Evolutionary conservation across 148 eudicot species (phyloP), one percentile per base, ranked within the genome.

Genomic region (Fagopyrum homotropicum): DNA sequence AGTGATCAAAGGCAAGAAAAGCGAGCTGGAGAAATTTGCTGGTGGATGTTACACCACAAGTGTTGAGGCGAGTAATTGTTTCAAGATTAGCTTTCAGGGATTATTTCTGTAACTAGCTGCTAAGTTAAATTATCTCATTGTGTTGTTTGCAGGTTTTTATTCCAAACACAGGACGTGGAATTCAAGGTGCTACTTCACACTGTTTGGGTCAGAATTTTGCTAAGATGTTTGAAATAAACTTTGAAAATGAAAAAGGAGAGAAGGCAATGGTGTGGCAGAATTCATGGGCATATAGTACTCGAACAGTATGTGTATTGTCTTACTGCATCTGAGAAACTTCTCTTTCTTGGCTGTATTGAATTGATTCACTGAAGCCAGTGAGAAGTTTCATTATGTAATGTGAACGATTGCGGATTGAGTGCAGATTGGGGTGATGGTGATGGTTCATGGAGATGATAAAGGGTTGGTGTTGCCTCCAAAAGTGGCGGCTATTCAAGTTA

Each of bases 381-480:
- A 22, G 26, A 22, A 22, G 26, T 22, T 22, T 22, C 26, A 22
- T 22, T 22, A 22, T 22, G 26, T 22, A 22, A 22, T 22, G 26
- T 22, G 26, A 22, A 22, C 26, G 26, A 22, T 35, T 35, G 40
- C 3, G 40, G 3, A 35, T 9, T 30, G 71, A 43, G 45, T 76
- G 73, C 89, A 95, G 99, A 89, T 95, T 82, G 99, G 99, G 75
- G 99, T 92, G 81, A 95, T 95, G 99, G 90, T 95, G 78, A 95
- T 95, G 99, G 90, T 88, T 63, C 98, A 95, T 76, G 99, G 99
- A 75, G 99, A 95, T 80, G 96, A 95, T 75, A 95, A 92, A 86
- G 99, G 99, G 75, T 81, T 95, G 81, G 97, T 95, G 70, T 77
- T 95, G 77, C 99, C 99, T 45, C 99, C 99, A 44, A 95, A 92